A percentile compares a stretch with the other conserved stretches of the same genome.
These are phyloP conservation scores for Lactarius hengduanensis DNA, from an alignment of 768 basidiomycete genomes.

Conservation along the genomic window DNA sequence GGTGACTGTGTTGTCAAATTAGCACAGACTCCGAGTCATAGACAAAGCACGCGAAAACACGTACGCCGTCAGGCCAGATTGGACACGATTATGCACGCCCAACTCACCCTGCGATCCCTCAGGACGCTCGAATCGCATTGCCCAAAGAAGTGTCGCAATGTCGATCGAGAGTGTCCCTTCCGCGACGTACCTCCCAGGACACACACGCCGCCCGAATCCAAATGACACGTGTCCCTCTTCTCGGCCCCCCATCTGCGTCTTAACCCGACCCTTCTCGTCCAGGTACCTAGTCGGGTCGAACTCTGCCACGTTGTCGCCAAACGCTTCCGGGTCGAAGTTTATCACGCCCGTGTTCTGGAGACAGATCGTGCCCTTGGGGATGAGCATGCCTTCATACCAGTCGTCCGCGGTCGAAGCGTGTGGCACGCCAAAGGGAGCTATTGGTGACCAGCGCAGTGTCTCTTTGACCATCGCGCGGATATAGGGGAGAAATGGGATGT, in stretches of 20 bases:
- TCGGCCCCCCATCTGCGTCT: constrained; percentile 28
- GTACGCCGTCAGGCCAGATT: constrained; percentile 14
- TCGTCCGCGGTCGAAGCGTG: constrained; percentile 11
- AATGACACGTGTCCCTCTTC: constrained; percentile 32
- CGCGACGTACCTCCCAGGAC: constrained; percentile 36
- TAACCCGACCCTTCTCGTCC: constrained; percentile 7
- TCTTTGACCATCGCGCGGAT: constrained; percentile 39
- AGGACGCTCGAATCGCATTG: constrained; percentile 26
- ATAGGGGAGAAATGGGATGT: constrained; percentile 38
- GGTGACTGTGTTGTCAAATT: constrained; percentile 3
- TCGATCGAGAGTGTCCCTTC: constrained; percentile 35
- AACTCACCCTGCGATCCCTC: constrained; percentile 7
- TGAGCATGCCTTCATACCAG: constrained; percentile 20
- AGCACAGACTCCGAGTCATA: constrained; percentile 4
- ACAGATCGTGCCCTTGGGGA: constrained; percentile 21
- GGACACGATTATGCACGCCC: background rate
- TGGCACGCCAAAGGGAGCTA: constrained; percentile 30
- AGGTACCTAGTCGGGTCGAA: constrained; percentile 8
- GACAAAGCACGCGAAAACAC: background rate
- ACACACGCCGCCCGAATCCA: constrained; percentile 36
- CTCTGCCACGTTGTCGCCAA: background rate
- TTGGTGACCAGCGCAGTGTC: constrained; percentile 33
- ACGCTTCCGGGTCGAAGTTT: background rate
- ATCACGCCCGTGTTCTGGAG: constrained; percentile 3
- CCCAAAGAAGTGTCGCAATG: constrained; percentile 35